Evolutionary conservation across 2,329 filamentous ascomycete species (phyloP).

Genomic region (Penicillium sp.): DNA sequence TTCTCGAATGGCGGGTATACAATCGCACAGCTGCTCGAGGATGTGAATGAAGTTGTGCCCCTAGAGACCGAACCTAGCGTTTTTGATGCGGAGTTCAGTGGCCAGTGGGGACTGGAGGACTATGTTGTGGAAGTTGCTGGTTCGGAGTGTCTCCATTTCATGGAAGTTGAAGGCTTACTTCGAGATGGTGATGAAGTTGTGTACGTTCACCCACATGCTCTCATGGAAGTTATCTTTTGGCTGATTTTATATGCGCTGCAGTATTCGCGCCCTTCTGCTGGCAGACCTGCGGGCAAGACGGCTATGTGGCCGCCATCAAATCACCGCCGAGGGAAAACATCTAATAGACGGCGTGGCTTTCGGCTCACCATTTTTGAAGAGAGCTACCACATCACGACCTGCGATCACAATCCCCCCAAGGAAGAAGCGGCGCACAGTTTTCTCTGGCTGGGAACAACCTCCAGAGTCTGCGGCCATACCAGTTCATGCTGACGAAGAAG

Average conservation of each 20-base stretch:
- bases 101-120: slow-evolving; percentile 80
- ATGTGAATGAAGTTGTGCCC: slow-evolving; percentile 75
- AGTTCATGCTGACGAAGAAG: slow-evolving; percentile 24
- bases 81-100: slow-evolving; percentile 34
- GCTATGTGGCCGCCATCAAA: slow-evolving; percentile 75
- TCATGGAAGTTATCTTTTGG: background rate
- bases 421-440: slow-evolving; percentile 57
- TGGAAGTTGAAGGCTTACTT: slow-evolving; percentile 64
- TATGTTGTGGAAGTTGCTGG: slow-evolving; percentile 79
- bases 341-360: slow-evolving; percentile 83
- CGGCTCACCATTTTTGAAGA: slow-evolving; percentile 65
- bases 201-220: slow-evolving; percentile 49
- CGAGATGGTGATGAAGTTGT: slow-evolving; percentile 80
- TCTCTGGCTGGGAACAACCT: slow-evolving; percentile 29
- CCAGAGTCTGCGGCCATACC: slow-evolving; percentile 11
- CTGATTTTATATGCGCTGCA: slow-evolving; percentile 33
- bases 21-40: slow-evolving; percentile 69
- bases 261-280: slow-evolving; percentile 72
- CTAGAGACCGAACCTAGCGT: slow-evolving; percentile 61
- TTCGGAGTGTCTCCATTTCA: slow-evolving; percentile 87
- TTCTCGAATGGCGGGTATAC: slow-evolving; percentile 57
- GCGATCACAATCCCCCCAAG: slow-evolving; percentile 67
- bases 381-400: slow-evolving; percentile 58
- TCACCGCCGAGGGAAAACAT: slow-evolving; percentile 71
- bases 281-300: slow-evolving; percentile 70